Base-by-base conservation (phyloP, 805 yeast species). In the Starmerella etchellsii region DNA sequence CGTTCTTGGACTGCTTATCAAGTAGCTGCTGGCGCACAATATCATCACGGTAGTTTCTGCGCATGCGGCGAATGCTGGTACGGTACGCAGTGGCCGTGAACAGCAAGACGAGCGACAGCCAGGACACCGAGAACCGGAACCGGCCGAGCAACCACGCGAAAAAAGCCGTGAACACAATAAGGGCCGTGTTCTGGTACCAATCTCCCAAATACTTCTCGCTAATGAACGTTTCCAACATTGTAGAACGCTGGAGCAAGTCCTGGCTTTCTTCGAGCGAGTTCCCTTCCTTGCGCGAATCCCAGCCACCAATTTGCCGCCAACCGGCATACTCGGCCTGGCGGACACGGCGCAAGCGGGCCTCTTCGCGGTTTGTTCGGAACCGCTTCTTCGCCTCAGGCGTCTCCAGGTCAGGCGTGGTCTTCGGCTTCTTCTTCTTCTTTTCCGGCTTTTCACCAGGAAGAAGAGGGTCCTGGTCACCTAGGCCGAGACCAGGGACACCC, bases 261-360 rank as follows among this genome's bases (percentile, higher is more conserved):
- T 72, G 68, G 52, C 83, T 94, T 28, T 78, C 81, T 11, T 60
- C 59, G 16, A 39, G 38, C 14, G 40, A 24, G 24, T 22, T 24
- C 15, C 39, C 36, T 8, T 73, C 60, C 2, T 71, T 74, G 50
- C 82, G 64, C 1, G 64, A 63, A 55, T 77, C 81, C 79, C 84
- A 88, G 16, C 84, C 81, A 9, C 91, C 88, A 39, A 82, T 85
- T 60, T 87, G 95, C 57, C 79, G 82, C 97, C 97, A 88, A 26
- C 97, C 97, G 37, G 82, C 73, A 54, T 72, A 80, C 2, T 88
- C 73, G 23, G 65, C 22, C 81, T 80, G 41, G 69, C 74, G 37
- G n/a, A 19, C 31, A 19, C 73, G 74, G 2, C 78, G 60, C 29
- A 62, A 58, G 21, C 38, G 37, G 10, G 44, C 43, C 39, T 57